These are phyloP conservation scores for Grigorovia transvaalensis DNA, from an alignment of 805 yeast genomes.

Conservation along the genomic window DNA sequence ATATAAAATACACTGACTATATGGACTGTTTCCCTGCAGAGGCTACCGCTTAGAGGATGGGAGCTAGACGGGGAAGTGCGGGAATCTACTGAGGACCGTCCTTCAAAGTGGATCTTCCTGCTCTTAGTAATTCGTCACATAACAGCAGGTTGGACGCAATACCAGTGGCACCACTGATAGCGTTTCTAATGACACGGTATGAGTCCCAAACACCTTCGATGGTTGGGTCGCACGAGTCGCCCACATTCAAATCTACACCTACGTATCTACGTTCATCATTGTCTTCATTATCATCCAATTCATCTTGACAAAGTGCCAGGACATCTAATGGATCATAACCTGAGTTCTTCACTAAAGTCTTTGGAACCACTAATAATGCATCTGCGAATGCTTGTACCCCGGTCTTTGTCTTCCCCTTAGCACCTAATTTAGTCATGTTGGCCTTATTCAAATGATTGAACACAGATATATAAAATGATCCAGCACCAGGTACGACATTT, in stretches of 20 bases:
- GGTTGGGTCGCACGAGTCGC: slow-evolving; percentile 93
- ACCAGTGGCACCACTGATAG: slow-evolving; percentile 84
- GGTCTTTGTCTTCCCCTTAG: slow-evolving; percentile 77
- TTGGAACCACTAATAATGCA: slow-evolving; percentile 82
- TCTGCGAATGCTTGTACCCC: slow-evolving; percentile 94
- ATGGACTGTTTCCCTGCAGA: too few species aligned
- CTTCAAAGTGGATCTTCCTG: slow-evolving; percentile 89
- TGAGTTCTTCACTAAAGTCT: slow-evolving; percentile 82
- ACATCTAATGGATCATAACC: slow-evolving; percentile 91
- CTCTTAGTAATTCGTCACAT: slow-evolving; percentile 93
- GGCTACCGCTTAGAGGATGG: too few species aligned
- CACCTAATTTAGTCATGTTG: slow-evolving; percentile 43
- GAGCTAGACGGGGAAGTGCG: too few species aligned
- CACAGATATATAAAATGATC: slow-evolving; percentile 85
- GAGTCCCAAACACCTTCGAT: slow-evolving; percentile 96
- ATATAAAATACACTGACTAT: too few species aligned
- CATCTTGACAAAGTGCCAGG: slow-evolving; percentile 77
- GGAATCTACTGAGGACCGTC: slow-evolving; percentile 27
- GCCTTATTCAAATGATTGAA: slow-evolving; percentile 48
- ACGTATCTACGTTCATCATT: slow-evolving; percentile 64
- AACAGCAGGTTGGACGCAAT: slow-evolving; percentile 84
- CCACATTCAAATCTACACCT: slow-evolving; percentile 83
- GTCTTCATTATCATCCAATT: slow-evolving; percentile 24
- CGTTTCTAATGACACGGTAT: slow-evolving; percentile 86
- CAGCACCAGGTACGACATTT: slow-evolving; percentile 90